Conservation (phyloP, 495 filamentous ascomycete species). For the Aspergillus leporis region DNA sequence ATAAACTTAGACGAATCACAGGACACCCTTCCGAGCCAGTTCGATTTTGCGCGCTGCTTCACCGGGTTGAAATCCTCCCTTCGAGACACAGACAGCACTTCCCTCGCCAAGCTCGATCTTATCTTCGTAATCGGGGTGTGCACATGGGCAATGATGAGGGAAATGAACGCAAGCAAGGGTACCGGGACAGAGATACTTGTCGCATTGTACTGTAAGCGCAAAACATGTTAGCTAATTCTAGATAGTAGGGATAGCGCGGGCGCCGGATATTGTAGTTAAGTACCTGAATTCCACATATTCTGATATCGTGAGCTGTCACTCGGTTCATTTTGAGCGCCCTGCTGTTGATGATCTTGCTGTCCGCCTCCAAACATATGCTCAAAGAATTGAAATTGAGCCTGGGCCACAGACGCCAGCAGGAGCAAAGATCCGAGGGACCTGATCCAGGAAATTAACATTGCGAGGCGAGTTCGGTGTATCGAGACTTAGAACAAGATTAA, state of each 20-base stretch:
- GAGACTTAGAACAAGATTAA: not conserved
- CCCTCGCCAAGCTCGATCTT: constrained; percentile 87
- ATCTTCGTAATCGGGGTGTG: constrained; percentile 77
- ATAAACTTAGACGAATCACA: constrained; percentile 47
- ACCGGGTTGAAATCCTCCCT: constrained; percentile 74
- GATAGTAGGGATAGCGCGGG: not conserved
- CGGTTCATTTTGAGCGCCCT: constrained; percentile 69
- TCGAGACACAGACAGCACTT: constrained; percentile 75
- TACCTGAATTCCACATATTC: constrained; percentile 65
- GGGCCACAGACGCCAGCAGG: constrained; percentile 46
- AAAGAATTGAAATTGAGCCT: constrained; percentile 85
- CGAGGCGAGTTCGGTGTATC: not conserved
- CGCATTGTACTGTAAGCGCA: constrained; percentile 61
- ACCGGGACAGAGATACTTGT: constrained; percentile 87
- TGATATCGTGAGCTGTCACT: constrained; percentile 80
- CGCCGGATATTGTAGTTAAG: not conserved
- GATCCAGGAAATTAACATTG: constrained; percentile 32
- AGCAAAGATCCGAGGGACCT: constrained; percentile 45
- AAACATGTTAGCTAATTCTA: constrained; percentile 2
- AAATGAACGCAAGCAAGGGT: constrained; percentile 90
- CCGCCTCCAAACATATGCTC: constrained; percentile 74
- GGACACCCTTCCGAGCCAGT: constrained; percentile 77
- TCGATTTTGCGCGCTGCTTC: constrained; percentile 78
- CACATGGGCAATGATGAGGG: constrained; percentile 91
- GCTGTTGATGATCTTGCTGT: constrained; percentile 57